Percentiles rank a stretch among this genome's conserved stretches.
phyloP scores from a whole-genome alignment of 1,284 basidiomycete species.

The Rhizoctonia solani region DNA sequence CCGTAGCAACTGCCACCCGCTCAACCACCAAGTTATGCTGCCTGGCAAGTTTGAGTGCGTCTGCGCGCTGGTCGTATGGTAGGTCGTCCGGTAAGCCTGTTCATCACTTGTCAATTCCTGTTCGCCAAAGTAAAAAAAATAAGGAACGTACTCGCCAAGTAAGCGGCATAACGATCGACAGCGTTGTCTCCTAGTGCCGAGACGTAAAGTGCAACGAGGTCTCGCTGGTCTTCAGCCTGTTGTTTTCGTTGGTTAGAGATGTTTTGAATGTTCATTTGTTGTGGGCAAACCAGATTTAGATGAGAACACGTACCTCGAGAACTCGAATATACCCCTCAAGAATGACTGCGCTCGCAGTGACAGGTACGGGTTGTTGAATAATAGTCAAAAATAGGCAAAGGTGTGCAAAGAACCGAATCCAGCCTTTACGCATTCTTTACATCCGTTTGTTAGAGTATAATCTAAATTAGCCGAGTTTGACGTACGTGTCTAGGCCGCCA shows the following conservation, averaged over 20 bases:
- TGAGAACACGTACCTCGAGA: conserved; percentile 67
- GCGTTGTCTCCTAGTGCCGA: conserved; percentile 87
- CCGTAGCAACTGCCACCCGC: conserved; percentile 79
- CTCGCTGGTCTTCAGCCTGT: conserved; percentile 75
- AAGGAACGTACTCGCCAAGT: conserved; percentile 62
- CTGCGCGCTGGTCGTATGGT: conserved; percentile 58
- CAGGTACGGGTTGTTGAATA: conserved; percentile 74
- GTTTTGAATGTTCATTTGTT: neutral
- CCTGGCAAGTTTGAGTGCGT: conserved; percentile 74
- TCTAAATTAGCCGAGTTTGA: neutral
- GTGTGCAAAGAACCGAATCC: conserved; percentile 90
- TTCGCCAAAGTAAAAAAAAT: neutral
- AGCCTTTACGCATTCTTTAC: conserved; percentile 45
- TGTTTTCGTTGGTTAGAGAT: too few relatives aligned
- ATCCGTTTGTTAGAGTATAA: neutral
- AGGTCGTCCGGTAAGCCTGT: neutral
- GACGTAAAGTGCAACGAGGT: conserved; percentile 93
- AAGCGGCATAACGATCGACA: conserved; percentile 89
- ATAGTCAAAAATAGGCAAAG: conserved; percentile 89
- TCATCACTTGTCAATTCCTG: neutral
- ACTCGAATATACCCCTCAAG: conserved; percentile 88
- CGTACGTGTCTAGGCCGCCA: conserved; percentile 1
- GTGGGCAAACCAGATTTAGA: too few relatives aligned
- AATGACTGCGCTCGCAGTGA: conserved; percentile 77
- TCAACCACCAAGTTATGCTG: conserved; percentile 84